Evolutionary conservation across 306 rosid genomes (phyloP).

Genomic region (Acacia crassicarpa): DNA sequence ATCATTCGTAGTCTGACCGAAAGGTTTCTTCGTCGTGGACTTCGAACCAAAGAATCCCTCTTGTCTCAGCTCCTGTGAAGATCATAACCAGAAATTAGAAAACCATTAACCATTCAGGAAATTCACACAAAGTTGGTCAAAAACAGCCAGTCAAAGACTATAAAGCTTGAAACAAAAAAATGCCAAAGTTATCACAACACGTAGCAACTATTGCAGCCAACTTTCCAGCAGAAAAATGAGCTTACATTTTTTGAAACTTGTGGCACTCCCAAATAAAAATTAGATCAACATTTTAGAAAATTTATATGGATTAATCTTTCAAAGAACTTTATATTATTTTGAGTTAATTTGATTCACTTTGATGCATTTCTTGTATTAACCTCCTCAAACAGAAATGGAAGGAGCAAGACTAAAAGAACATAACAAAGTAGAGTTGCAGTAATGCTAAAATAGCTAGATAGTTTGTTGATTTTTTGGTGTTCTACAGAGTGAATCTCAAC

Average conservation of each 20-base stretch:
- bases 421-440: background rate
- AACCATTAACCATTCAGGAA: background rate
- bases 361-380: background rate
- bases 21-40: slow-evolving; percentile 70
- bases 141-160: slow-evolving; percentile 9
- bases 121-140: background rate
- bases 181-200: background rate
- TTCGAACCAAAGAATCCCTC: slow-evolving; percentile 72
- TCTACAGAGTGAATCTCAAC: background rate
- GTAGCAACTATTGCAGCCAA: background rate
- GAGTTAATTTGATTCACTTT: background rate
- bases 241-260: background rate
- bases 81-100: background rate
- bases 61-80: slow-evolving; percentile 75
- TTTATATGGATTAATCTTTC: background rate
- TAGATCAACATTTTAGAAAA: slow-evolving; percentile 1
- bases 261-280: background rate
- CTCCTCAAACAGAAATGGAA: background rate
- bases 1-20: slow-evolving; percentile 54
- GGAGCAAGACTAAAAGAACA: background rate
- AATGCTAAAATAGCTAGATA: background rate
- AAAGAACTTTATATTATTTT: background rate
- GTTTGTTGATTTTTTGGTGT: background rate
- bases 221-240: slow-evolving; percentile 11
- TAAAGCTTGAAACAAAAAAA: background rate